Evolutionary conservation across 2,329 filamentous ascomycete species (phyloP), one percentile per base, ranked within the genome.

Genomic region (Fusarium papillatum): DNA sequence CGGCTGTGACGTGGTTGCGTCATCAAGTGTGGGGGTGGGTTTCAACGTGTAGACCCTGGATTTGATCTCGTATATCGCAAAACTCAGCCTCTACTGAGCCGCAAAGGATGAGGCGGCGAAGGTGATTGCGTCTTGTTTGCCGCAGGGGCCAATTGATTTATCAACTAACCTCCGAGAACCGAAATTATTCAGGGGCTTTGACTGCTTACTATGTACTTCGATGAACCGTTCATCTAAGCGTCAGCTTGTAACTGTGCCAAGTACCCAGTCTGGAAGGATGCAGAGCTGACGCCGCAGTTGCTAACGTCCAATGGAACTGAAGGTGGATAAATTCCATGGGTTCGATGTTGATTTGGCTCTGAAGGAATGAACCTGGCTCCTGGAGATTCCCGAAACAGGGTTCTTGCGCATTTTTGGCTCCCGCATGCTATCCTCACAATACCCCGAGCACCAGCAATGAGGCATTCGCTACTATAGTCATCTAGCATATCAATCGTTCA

Each of bases 11-110:
- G 29, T 61, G 29, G 63, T 74, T 76, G 73, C 73, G 73, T 76
- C 73, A 76, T 72, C 17, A 48, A 63, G 62, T 76, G 74, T 76
- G 74, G 74, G 70, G 74, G 62, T 74, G 73, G 71, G 59, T 66
- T 76, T 70, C 50, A 55, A 69, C 55, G 63, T 57, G 66, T 46
- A 70, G 64, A 65, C 66, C 66, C 64, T 68, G 60, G 63, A 74
- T 72, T 69, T 72, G 64, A 61, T 62, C 60, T 48, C 22, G 38
- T 57, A 64, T 38, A 19, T 57, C 17, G 48, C 16, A 26, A 24
- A 38, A 34, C 62, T 71, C 69, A 38, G 62, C 55, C 68, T 59
- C 39, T 24, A 26, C 59, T 71, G 31, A 71, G 69, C 69, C 68
- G 66, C 31, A 16, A 19, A 34, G 3, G 59, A 66, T 71, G 38